These are phyloP conservation scores for Exserohilum turcica DNA, from an alignment of 2,329 filamentous ascomycete genomes.

Conservation along the genomic window DNA sequence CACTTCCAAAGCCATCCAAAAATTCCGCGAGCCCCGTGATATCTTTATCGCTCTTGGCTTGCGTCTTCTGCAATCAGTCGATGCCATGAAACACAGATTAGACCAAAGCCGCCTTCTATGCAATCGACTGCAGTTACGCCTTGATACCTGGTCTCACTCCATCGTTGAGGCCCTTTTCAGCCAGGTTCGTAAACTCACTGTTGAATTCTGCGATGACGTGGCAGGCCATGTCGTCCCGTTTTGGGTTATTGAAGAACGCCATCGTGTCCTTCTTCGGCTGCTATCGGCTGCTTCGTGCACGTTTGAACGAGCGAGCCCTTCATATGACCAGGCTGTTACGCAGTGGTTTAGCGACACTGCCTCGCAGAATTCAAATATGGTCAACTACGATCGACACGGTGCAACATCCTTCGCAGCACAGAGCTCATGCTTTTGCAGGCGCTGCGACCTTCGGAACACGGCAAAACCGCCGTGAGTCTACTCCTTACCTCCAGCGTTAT, in stretches of 20 bases:
- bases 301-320: slow-evolving; percentile 5
- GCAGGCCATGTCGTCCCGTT: too few relatives aligned
- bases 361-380: neutral
- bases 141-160: neutral
- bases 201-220: neutral
- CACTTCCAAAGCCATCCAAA: too few relatives aligned
- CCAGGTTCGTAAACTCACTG: neutral
- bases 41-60: neutral
- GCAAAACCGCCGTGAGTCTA: neutral
- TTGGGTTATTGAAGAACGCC: slow-evolving; percentile 9
- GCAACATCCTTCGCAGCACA: neutral
- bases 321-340: slow-evolving; percentile 8
- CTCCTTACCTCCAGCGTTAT: slow-evolving; percentile 7
- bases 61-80: neutral
- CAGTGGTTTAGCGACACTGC: slow-evolving; percentile 4
- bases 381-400: slow-evolving; percentile 10
- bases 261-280: slow-evolving; percentile 5
- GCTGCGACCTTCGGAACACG: neutral
- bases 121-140: neutral
- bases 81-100: neutral
- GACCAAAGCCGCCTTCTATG: neutral
- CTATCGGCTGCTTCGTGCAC: neutral
- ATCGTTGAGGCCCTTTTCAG: neutral
- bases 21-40: too few relatives aligned
- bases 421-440: neutral